phyloP scores from a whole-genome alignment of 352 stramenopile species.

The Phytopythium kandeliae region DNA sequence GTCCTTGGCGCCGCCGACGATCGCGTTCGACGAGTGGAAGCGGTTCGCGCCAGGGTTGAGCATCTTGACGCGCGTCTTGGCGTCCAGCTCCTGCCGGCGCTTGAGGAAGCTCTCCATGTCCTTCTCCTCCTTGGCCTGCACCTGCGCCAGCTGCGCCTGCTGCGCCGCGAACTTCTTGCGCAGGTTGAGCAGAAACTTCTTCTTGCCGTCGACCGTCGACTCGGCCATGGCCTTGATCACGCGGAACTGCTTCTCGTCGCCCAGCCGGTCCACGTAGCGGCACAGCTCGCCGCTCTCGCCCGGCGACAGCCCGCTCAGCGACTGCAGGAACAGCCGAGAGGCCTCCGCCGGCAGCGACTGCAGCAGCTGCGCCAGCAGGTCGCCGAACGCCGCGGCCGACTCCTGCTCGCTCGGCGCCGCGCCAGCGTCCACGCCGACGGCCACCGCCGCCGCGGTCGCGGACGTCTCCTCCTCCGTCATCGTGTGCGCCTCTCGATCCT shows the following conservation, averaged over 20 bases:
- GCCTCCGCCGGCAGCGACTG: conserved; percentile 65
- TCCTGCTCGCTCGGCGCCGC: conserved; percentile 10
- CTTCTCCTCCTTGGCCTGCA: conserved; percentile 45
- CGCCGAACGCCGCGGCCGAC: conserved; percentile 37
- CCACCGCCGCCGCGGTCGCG: not conserved
- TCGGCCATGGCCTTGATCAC: conserved; percentile 84
- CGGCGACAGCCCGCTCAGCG: conserved; percentile 64
- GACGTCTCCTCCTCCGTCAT: not conserved
- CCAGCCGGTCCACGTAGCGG: conserved; percentile 64
- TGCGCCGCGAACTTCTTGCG: conserved; percentile 68
- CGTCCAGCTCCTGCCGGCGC: conserved; percentile 63
- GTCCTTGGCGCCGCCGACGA: conserved; percentile 48
- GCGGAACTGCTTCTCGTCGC: conserved; percentile 81
- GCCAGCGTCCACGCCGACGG: conserved; percentile 7
- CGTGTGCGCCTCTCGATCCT: too few relatives aligned
- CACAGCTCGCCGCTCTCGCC: conserved; percentile 72
- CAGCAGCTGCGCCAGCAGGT: conserved; percentile 72
- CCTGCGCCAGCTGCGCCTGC: conserved; percentile 43
- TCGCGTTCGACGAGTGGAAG: conserved; percentile 71
- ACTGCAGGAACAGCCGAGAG: conserved; percentile 67
- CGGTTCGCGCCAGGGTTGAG: conserved; percentile 57
- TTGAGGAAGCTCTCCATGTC: conserved; percentile 65
- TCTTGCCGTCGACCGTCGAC: conserved; percentile 71
- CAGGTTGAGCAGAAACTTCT: conserved; percentile 66
- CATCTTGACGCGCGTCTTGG: conserved; percentile 58